These are phyloP conservation scores for Arabidopsis lyrata DNA, from an alignment of 441 rosid species.

Conservation along the genomic window DNA sequence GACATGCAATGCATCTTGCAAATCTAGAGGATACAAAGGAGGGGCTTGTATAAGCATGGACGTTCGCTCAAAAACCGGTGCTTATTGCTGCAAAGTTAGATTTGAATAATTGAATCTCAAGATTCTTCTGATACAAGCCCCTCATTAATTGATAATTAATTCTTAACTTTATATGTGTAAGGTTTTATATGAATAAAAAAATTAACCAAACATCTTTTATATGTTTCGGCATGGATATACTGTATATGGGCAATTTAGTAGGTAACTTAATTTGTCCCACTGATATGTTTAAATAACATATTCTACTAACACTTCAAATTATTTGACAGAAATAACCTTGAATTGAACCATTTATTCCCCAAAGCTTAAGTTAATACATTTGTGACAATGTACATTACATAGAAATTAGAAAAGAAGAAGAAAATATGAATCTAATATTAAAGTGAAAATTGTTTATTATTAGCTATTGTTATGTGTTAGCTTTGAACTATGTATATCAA, in stretches of 20 bases:
- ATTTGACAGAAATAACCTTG: background rate
- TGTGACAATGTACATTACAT: too few relatives aligned
- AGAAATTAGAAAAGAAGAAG: too few relatives aligned
- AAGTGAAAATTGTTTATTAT: too few relatives aligned
- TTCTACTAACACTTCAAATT: background rate
- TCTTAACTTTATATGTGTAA: background rate
- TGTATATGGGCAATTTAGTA: background rate
- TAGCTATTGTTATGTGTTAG: too few relatives aligned
- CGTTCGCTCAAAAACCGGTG: background rate
- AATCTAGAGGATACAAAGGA: conserved; percentile 30
- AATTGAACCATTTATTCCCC: background rate
- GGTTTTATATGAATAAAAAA: background rate
- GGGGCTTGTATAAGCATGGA: conserved; percentile 23
- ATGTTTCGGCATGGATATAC: background rate
- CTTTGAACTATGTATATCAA: too few relatives aligned
- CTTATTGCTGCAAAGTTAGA: conserved; percentile 31
- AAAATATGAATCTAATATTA: too few relatives aligned
- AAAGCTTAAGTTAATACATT: background rate
- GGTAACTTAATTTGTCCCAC: background rate
- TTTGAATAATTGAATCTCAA: conserved; percentile 10
- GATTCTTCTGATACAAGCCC: conserved; percentile 2
- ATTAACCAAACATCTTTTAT: background rate
- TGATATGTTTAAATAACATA: too few relatives aligned
- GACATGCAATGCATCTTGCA: conserved; percentile 16
- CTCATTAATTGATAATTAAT: background rate